phyloP scores from a whole-genome alignment of 164 flowering plant species.

The Sedum album region DNA sequence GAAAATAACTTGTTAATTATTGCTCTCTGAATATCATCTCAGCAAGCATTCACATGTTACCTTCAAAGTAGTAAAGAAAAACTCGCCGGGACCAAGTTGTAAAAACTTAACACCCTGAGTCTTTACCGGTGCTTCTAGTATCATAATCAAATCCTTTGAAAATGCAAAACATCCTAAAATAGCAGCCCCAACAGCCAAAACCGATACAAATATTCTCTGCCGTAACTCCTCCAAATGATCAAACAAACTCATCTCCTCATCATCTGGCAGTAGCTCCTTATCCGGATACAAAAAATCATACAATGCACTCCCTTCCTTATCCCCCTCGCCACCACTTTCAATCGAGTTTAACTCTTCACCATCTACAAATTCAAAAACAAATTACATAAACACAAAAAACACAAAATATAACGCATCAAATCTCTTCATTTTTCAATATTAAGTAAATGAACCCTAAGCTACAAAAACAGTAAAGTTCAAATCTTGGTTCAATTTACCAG shows the following conservation, averaged over 20 bases:
- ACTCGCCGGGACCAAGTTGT: constrained; percentile 95
- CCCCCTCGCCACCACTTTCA: constrained; percentile 24
- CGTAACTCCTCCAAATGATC: constrained; percentile 96
- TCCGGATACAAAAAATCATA: constrained; percentile 77
- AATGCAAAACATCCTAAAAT: constrained; percentile 83
- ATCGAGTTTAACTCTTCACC: constrained; percentile 19
- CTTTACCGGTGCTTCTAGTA: constrained; percentile 65
- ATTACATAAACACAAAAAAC: neutral
- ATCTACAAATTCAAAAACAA: constrained; percentile 18
- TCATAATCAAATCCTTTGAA: constrained; percentile 68
- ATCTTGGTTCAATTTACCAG: constrained; percentile 25
- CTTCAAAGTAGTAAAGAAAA: constrained; percentile 95
- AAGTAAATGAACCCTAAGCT: neutral
- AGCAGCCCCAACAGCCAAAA: constrained; percentile 88
- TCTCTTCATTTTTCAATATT: neutral
- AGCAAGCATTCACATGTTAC: constrained; percentile 31
- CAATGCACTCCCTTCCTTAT: constrained; percentile 29
- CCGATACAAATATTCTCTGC: constrained; percentile 71
- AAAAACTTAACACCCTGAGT: constrained; percentile 78
- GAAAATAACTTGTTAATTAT: neutral
- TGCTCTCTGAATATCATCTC: neutral
- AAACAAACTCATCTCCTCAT: constrained; percentile 83
- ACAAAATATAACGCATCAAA: neutral
- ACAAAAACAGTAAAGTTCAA: neutral
- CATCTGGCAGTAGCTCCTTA: constrained; percentile 94